These are phyloP conservation scores for Protoeuglena noctilucae DNA, from an alignment of 139 green algal genomes.

Conservation along the genomic window DNA sequence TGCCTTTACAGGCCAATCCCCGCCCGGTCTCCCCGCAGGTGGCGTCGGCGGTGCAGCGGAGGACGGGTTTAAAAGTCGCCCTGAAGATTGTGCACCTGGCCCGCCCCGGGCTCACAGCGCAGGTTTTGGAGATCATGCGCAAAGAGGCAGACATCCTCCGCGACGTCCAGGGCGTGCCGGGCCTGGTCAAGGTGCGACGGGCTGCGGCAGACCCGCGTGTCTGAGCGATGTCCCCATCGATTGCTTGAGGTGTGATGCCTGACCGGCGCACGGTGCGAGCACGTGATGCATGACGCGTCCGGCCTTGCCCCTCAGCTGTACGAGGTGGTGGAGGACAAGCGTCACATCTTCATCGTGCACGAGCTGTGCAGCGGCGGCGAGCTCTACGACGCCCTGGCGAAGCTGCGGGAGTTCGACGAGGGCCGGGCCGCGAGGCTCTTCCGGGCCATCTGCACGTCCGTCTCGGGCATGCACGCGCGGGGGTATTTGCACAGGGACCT, in stretches of 20 bases:
- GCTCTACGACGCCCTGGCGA: background rate
- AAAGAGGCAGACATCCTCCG: too few species aligned
- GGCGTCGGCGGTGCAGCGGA: too few species aligned
- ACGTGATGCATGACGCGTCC: too few species aligned
- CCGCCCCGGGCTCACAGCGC: too few species aligned
- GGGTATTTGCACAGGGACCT: background rate
- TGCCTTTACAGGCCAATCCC: background rate
- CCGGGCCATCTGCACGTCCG: background rate
- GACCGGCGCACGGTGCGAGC: background rate
- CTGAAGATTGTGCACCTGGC: too few species aligned
- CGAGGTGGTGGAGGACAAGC: background rate
- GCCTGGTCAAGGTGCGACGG: background rate
- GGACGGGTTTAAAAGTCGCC: too few species aligned
- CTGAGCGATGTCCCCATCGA: background rate
- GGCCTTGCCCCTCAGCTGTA: background rate
- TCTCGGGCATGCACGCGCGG: background rate
- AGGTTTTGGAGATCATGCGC: too few species aligned
- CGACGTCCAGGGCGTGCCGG: background rate
- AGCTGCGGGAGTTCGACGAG: background rate
- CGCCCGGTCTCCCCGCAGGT: too few species aligned
- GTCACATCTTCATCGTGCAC: background rate
- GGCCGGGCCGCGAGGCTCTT: background rate
- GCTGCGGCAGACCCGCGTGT: background rate
- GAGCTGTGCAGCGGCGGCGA: background rate
- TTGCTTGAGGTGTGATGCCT: background rate